Base-by-base conservation (phyloP, 2,329 filamentous ascomycete genomes). In the Sporothrix euskadiensis region DNA sequence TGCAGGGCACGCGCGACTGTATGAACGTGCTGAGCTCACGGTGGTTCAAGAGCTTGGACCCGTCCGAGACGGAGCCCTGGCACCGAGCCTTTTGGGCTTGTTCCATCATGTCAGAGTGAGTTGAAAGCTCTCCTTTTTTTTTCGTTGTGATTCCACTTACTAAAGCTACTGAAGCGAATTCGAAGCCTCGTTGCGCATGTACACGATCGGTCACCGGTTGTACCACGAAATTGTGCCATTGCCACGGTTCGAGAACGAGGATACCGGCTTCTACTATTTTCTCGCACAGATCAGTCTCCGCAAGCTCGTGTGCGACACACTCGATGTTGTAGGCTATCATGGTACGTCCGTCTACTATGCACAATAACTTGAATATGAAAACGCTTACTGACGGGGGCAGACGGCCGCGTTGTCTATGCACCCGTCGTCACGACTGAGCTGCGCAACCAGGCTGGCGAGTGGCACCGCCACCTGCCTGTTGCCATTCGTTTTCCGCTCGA, bases 181-280 rank as follows among this genome's bases (percentile, higher is more conserved):
- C n/a, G 74, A 74, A n/a, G 73, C 66, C 3, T 52, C 59, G 22
- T 69, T 75, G 30, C 71, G 71, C 9, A 41, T 73, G 71, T 68
- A 72, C 71, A 72, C 74, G 3, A 69, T 74, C 41, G 74, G 74
- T 14, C 74, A 75, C 49, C 73, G 74, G 9, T 44, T 61, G n/a
- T 75, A 72, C 69, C 73, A 74, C 44, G 74, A 75, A 5, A 69
- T 75, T 19, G 71, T 75, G 9, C 74, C 71, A 8, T 65, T 75
- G n/a, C 73, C 73, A n/a, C 63, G 35, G 7, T 74, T 74, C 63
- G 73, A 74, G 47, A 74, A 75, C 47, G 75, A 76, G 39, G 72
- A 75, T 69, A 75, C 73, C 0, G 73, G 73, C n/a, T 76, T 75
- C 61, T 76, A 76, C 65, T 75, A 72, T n/a, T 76, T 76, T 35